Evolutionary conservation across 2,329 filamentous ascomycete genomes (phyloP), one percentile per base, ranked within the genome.

Genomic region (Verticillium zaregamsianum): DNA sequence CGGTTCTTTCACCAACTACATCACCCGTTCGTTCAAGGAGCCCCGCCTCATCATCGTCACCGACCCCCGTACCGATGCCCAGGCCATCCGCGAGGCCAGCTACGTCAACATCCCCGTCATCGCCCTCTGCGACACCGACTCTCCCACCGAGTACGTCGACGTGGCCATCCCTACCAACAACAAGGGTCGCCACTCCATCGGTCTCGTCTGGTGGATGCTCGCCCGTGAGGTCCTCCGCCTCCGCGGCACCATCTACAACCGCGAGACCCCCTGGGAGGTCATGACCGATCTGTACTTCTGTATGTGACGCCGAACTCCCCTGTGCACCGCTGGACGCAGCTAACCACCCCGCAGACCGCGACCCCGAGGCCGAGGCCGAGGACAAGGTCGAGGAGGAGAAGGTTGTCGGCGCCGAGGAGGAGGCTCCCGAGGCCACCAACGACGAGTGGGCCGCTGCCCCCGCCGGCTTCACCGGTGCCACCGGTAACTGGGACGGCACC

Each of bases 1-100:
- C 80, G 95, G 95, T 91, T 97, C 94, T 83, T 99, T 99, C 90
- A 99, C 95, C 88, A 99, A 99, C 90, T 99, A 99, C 91, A 99
- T 99, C 90, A 99, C 96, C 82, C 94, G 95, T 77, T 98, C 95
- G 70, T 99, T 99, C 93, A 97, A 97, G 90, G 95, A 99, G 87
- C 95, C 95, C 78, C 96, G 96, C 82, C 88, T 99, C 78, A 98
- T 99, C 83, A 89, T 99, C 80, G 95, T 99, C 77, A 99, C 95
- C 84, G 95, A 99, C 82, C 95, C 95, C 75, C 94, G 96, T 83
- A 99, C 96, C 86, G 95, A 99, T 77, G 92, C 95, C 79, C 95
- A 99, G 89, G 95, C 95, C 77, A 99, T 99, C 90, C 98, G 97
- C 90, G 95, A 99, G 87, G 95, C 96, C 79, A 95, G 90, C 78